Conservation (phyloP, 768 basidiomycete species). For the Cytidiella melzeri region DNA sequence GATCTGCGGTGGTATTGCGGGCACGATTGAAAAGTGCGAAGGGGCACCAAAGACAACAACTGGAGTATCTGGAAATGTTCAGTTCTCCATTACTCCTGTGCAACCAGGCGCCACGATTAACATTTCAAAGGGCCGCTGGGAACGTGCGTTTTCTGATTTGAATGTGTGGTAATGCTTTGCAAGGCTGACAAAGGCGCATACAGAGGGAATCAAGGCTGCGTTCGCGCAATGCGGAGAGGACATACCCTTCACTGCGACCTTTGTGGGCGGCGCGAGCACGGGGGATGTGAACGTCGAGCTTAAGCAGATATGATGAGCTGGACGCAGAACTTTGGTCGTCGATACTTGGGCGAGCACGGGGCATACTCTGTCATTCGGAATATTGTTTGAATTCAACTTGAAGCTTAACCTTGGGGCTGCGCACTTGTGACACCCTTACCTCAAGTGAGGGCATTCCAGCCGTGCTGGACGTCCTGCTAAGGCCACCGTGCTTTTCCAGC, state of each 20-base stretch:
- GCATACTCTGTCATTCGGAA: too few relatives aligned
- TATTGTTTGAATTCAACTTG: too few relatives aligned
- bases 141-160: constrained; percentile 8
- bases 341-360: too few relatives aligned
- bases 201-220: constrained; percentile 22
- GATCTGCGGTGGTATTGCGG: constrained; percentile 26
- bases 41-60: constrained; percentile 21
- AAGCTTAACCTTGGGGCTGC: too few relatives aligned
- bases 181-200: neutral
- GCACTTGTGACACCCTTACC: too few relatives aligned
- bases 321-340: too few relatives aligned
- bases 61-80: constrained; percentile 18
- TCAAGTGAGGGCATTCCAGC: too few relatives aligned
- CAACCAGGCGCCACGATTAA: constrained; percentile 19
- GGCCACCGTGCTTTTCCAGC: too few relatives aligned
- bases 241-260: constrained; percentile 22
- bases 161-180: neutral
- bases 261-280: constrained; percentile 18
- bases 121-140: constrained; percentile 26
- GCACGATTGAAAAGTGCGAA: constrained; percentile 23
- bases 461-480: too few relatives aligned
- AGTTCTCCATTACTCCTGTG: constrained; percentile 21
- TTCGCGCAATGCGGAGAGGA: constrained; percentile 21
- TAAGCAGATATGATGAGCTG: neutral
- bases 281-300: constrained; percentile 19